Evolutionary conservation across 176 grass and related monocot species (phyloP), one percentile per base, ranked within the genome.

Genomic region (Aegilops longissima): DNA sequence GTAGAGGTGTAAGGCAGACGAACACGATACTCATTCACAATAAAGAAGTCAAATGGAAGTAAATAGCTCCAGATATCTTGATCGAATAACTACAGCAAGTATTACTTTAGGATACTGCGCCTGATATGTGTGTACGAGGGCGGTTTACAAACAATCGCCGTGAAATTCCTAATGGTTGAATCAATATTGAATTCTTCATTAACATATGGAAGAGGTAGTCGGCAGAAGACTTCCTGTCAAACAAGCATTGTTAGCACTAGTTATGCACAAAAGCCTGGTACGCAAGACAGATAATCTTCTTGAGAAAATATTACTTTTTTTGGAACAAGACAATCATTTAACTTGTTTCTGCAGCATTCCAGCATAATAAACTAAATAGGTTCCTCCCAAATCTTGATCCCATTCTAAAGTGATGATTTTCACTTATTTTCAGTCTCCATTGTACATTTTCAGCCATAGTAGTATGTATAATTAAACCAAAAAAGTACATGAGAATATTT

Each of bases 141-240:
- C 76, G 97, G 97, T 73, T 90, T 95, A 39, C 76, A 87, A 35
- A 85, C 82, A 82, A 83, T 83, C 39, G 92, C 87, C 58, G 89
- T 56, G 82, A 88, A 81, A 80, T 96, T 87, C 61, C 76, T 82
- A 61, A 90, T 83, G 36, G 86, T 94, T 77, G 88, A 86, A 72
- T 83, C 90, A 66, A 94, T 94, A 86, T 89, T 91, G 83, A 96
- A 98, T 77, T 98, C 97, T 91, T 98, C 90, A 21, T 83, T 93
- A 81, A 84, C 80, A 88, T 98, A 98, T 80, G 97, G 97, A 92
- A 98, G 86, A 82, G 97, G 97, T 49, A 98, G 76, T 75, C 92
- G 92, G 61, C 82, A 67, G 90, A 98, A 98, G 9, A 78, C 90
- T 88, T 98, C 97, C 97, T 98, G 82, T 69, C 12, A 77, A 92